Percentiles rank a stretch among this genome's conserved stretches.
phyloP scores from a whole-genome alignment of 177 flowering plant genomes.

The Vitis hybrid region DNA sequence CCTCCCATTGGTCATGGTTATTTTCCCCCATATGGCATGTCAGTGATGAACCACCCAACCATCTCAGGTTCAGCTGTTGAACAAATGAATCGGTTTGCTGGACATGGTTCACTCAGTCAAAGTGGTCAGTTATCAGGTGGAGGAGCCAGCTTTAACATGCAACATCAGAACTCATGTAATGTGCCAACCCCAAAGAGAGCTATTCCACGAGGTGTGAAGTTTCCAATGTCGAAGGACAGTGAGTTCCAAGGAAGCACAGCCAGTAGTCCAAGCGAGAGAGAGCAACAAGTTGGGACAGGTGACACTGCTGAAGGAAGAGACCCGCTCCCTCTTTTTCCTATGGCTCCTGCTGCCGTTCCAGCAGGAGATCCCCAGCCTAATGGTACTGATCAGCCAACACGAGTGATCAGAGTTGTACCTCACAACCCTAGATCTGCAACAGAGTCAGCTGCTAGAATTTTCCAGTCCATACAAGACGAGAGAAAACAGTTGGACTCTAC shows the following conservation, averaged over 20 bases:
- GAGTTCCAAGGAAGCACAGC: conserved; percentile 36
- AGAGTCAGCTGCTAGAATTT: conserved; percentile 77
- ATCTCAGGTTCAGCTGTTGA: conserved; percentile 42
- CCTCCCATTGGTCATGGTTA: conserved; percentile 37
- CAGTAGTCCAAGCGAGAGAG: conserved; percentile 33
- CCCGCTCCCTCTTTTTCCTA: conserved; percentile 23
- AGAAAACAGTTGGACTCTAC: conserved; percentile 34
- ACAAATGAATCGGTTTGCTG: conserved; percentile 28
- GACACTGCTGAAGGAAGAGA: conserved; percentile 21
- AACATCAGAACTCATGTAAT: conserved; percentile 29
- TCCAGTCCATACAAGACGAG: conserved; percentile 62
- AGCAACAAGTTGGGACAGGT: not conserved
- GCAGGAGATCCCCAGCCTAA: conserved; percentile 19
- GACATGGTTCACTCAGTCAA: conserved; percentile 23
- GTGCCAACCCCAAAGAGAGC: conserved; percentile 20
- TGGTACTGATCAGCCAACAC: conserved; percentile 20
- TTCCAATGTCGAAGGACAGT: conserved; percentile 21
- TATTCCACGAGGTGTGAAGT: conserved; percentile 19
- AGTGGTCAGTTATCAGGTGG: conserved; percentile 20
- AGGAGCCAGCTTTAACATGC: conserved; percentile 16
- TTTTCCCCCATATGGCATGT: conserved; percentile 56
- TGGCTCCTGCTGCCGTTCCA: conserved; percentile 8
- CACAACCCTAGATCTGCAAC: conserved; percentile 70
- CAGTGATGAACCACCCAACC: conserved; percentile 31
- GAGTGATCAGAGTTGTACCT: conserved; percentile 71